These are phyloP conservation scores for Glycyrrhiza uralensis DNA, from an alignment of 306 rosid species.

Conservation along the genomic window DNA sequence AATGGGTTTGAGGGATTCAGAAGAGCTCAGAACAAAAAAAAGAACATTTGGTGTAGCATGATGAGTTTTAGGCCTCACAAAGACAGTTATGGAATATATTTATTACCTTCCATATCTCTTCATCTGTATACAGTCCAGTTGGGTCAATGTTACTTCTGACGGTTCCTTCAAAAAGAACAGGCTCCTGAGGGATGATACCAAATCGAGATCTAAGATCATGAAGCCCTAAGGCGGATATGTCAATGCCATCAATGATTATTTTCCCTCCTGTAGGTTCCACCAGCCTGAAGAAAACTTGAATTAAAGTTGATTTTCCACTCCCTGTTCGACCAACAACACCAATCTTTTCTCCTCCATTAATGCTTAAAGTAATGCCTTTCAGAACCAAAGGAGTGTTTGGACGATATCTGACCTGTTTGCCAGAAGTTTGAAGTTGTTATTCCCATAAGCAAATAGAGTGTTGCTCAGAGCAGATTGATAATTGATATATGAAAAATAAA, in stretches of 20 bases:
- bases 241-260: slow-evolving; percentile 80
- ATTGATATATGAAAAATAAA: background rate
- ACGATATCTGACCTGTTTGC: slow-evolving; percentile 80
- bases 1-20: background rate
- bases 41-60: background rate
- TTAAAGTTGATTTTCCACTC: slow-evolving; percentile 88
- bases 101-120: slow-evolving; percentile 95
- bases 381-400: slow-evolving; percentile 89
- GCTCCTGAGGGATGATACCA: slow-evolving; percentile 97
- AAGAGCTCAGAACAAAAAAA: background rate
- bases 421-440: slow-evolving; percentile 17
- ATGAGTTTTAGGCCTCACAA: background rate
- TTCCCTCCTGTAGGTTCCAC: slow-evolving; percentile 92
- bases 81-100: background rate
- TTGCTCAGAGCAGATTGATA: background rate
- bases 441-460: background rate
- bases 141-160: slow-evolving; percentile 91
- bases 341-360: slow-evolving; percentile 82
- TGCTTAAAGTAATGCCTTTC: slow-evolving; percentile 78
- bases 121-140: slow-evolving; percentile 63
- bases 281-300: slow-evolving; percentile 91
- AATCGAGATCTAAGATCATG: slow-evolving; percentile 92
- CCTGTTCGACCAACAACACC: slow-evolving; percentile 97
- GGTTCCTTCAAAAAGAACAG: slow-evolving; percentile 96
- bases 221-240: slow-evolving; percentile 69